Percentiles rank a stretch among this genome's conserved stretches.
These are phyloP conservation scores for Lecanoromycetidae sp. DNA, from an alignment of 2,329 filamentous ascomycete genomes.

Conservation along the genomic window DNA sequence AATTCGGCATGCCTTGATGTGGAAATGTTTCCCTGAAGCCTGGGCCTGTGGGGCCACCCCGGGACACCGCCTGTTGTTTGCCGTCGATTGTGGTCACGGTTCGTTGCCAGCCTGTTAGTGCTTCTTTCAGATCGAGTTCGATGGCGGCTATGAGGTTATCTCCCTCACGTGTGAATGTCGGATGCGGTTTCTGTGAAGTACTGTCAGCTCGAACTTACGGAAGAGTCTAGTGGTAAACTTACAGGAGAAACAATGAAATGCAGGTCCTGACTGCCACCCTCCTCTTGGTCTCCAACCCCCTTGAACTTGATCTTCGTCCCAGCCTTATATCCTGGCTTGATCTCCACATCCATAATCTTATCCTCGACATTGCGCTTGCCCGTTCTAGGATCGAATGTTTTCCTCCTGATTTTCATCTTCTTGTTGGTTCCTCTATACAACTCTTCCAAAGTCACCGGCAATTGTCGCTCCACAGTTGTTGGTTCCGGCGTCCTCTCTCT, in stretches of 20 bases:
- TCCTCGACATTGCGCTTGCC: conserved; percentile 81
- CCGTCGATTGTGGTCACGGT: conserved; percentile 92
- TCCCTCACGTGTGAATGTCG: conserved; percentile 71
- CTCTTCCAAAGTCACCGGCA: conserved; percentile 77
- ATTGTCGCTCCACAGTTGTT: conserved; percentile 73
- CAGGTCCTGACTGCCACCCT: conserved; percentile 87
- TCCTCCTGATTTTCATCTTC: conserved; percentile 97
- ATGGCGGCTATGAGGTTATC: conserved; percentile 73
- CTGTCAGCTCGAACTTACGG: conserved; percentile 31
- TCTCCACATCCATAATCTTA: conserved; percentile 83
- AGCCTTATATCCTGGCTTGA: conserved; percentile 90
- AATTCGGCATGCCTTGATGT: conserved; percentile 81
- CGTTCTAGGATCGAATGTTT: conserved; percentile 69
- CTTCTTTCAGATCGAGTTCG: conserved; percentile 81
- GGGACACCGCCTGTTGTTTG: conserved; percentile 67
- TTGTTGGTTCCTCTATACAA: conserved; percentile 77
- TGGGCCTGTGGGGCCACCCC: conserved; percentile 72
- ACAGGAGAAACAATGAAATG: conserved; percentile 94
- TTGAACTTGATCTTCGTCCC: conserved; percentile 98
- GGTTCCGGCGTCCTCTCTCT: conserved; percentile 60
- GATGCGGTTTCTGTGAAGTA: conserved; percentile 62
- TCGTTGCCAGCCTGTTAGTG: conserved; percentile 82
- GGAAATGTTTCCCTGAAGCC: conserved; percentile 73
- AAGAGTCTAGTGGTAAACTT: conserved; percentile 29
- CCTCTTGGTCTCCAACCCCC: conserved; percentile 95